Base-by-base conservation (phyloP, 106 monocot species). In the Chionographis japonica region DNA sequence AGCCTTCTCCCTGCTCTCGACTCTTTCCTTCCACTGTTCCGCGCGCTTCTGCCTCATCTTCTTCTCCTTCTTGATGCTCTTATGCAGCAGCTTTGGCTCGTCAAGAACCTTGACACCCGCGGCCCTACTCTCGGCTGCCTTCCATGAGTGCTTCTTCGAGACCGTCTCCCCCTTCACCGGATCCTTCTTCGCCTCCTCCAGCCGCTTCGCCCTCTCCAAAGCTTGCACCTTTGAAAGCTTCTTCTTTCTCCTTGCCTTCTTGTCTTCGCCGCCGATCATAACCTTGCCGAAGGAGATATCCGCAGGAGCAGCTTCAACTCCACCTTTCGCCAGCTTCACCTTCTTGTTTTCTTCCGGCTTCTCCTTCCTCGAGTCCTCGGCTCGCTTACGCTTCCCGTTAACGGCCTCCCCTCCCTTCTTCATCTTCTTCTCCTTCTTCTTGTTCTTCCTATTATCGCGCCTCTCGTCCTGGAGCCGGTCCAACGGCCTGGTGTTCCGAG, bases 61-160 rank as follows among this genome's bases (percentile, higher is more conserved):
- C 79, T 86, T 77, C 63, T 88, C 91, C 78, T 84, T 95, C 77
- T 86, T 95, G 27, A 86, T 79, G 68, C 91, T 88, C 78, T 95
- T 77, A 62, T 88, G 83, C 67, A 95, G 50, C 66, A 88, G 50
- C 69, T 79, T 91, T 0, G 91, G 86, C 14, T 95, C 86, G 51
- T 94, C 94, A 12, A 91, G 86, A 41, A 91, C 88, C 83, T 91
- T 95, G 60, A 63, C 74, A 15, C 95, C 95, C 2, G 84, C 75
- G 12, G 95, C 88, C 60, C 91, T 75, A 38, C 83, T 84, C 52
- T 68, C 86, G 0, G 88, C 95, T 0, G 88, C 69, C 54, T 80
- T 91, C 94, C 94, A 90, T 0, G 83, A 86, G 58, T 80, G 85
- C 72, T 85, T 90, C 72, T 75, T 77, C 2, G 81, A 58, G 13